These are phyloP conservation scores for Sequoia sempervirens DNA, from an alignment of 75 land plant genomes.

Conservation along the genomic window DNA sequence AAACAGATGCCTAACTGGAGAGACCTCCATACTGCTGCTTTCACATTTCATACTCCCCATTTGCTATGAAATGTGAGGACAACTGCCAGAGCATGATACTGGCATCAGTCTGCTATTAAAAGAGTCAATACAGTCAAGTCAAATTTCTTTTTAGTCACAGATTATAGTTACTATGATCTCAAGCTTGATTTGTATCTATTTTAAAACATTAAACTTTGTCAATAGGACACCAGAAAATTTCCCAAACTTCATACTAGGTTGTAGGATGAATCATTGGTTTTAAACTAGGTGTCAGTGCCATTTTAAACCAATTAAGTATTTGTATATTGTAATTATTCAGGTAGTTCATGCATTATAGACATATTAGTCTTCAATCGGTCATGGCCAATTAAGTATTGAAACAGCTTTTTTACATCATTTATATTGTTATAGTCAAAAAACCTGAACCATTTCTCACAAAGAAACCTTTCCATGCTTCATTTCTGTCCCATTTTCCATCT, in stretches of 20 bases:
- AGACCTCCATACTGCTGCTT: background rate
- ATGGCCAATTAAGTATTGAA: background rate
- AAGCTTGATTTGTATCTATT: background rate
- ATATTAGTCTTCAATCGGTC: background rate
- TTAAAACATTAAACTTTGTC: background rate
- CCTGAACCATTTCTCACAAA: background rate
- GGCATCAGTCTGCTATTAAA: background rate
- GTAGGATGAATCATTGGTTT: background rate
- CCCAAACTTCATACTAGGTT: background rate
- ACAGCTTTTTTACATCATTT: background rate
- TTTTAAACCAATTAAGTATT: background rate
- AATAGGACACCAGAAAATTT: background rate
- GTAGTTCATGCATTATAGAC: background rate
- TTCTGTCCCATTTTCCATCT: background rate
- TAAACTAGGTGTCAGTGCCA: background rate
- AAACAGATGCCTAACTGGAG: background rate
- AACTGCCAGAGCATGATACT: background rate
- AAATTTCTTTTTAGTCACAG: background rate
- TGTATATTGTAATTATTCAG: background rate
- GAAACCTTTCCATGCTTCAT: background rate
- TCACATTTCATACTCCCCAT: background rate
- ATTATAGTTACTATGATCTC: background rate
- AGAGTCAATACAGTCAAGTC: background rate
- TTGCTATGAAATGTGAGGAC: background rate
- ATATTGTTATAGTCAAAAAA: background rate